Conservation (phyloP, 2,329 filamentous ascomycete genomes). For the Pseudopithomyces chartarum region DNA sequence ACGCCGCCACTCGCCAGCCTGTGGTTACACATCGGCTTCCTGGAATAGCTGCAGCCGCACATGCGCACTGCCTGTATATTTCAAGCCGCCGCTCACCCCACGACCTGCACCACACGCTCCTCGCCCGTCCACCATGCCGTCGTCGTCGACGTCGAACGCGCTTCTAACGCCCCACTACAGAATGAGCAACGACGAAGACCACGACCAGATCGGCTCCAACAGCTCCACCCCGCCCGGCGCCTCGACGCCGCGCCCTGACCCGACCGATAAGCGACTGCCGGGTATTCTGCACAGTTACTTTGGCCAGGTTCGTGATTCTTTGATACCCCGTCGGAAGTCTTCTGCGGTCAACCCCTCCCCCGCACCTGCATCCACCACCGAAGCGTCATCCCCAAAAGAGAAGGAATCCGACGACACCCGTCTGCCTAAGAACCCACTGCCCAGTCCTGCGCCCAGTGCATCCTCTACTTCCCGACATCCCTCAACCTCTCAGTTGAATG, state of each 20-base stretch:
- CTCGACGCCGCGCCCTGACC: slow-evolving; percentile 91
- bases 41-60: slow-evolving; percentile 22
- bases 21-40: slow-evolving; percentile 38
- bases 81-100: slow-evolving; percentile 3
- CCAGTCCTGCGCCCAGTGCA: slow-evolving; percentile 54
- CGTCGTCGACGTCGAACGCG: slow-evolving; percentile 40
- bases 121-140: slow-evolving; percentile 29
- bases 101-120: slow-evolving; percentile 5
- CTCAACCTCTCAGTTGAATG: slow-evolving; percentile 66
- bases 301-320: slow-evolving; percentile 92
- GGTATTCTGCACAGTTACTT: slow-evolving; percentile 96
- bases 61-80: slow-evolving; percentile 10
- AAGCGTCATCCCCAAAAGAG: slow-evolving; percentile 26
- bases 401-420: slow-evolving; percentile 29
- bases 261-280: slow-evolving; percentile 91
- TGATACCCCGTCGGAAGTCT: slow-evolving; percentile 53
- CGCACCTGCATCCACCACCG: slow-evolving; percentile 36
- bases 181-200: slow-evolving; percentile 67
- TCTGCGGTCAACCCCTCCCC: slow-evolving; percentile 45
- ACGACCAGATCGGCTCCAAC: slow-evolving; percentile 77
- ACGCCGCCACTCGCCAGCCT: slow-evolving; percentile 13
- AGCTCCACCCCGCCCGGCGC: slow-evolving; percentile 88
- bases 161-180: slow-evolving; percentile 43
- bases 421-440: slow-evolving; percentile 59
- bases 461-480: slow-evolving; percentile 52